These are phyloP conservation scores for Moesziomyces globuligerus DNA, from an alignment of 1,284 basidiomycete genomes.

Conservation along the genomic window DNA sequence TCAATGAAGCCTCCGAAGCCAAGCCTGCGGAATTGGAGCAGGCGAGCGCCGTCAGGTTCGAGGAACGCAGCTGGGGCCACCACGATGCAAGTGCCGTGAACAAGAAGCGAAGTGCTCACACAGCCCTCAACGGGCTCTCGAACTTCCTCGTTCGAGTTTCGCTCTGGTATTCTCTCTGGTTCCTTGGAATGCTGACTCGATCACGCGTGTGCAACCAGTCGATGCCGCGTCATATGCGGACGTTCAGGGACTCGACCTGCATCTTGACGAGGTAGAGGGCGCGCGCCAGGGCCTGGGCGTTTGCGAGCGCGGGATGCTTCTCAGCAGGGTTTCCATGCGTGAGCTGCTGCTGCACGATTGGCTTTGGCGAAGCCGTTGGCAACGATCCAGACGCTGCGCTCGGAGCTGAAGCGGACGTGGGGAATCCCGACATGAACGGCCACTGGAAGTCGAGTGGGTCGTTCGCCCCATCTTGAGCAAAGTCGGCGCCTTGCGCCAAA, in stretches of 20 bases:
- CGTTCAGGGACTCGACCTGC: conserved; percentile 37
- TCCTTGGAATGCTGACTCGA: no score
- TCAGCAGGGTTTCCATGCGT: conserved; percentile 38
- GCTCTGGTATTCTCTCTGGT: no score
- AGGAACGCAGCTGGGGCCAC: no score
- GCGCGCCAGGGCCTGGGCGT: conserved; percentile 39
- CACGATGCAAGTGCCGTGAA: no score
- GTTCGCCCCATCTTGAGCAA: conserved; percentile 6
- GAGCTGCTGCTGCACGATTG: conserved; percentile 27
- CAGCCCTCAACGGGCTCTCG: no score
- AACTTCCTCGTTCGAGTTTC: no score
- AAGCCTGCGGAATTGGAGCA: no score
- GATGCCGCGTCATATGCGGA: conserved; percentile 25
- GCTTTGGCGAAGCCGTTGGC: conserved; percentile 8
- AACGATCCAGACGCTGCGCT: not conserved
- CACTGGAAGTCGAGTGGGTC: conserved; percentile 40
- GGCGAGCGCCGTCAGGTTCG: no score
- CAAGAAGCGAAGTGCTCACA: no score
- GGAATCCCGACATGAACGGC: conserved; percentile 41
- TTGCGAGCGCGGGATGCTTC: conserved; percentile 48
- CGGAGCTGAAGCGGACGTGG: conserved; percentile 12
- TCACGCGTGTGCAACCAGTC: no score
- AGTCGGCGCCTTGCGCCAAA: conserved; percentile 1
- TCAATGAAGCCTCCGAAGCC: no score
- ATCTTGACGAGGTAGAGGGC: conserved; percentile 47